A percentile compares a stretch with the other conserved stretches of the same genome.
These are phyloP conservation scores for Fistulina hepatica DNA, from an alignment of 1,284 basidiomycete species.

Conservation along the genomic window DNA sequence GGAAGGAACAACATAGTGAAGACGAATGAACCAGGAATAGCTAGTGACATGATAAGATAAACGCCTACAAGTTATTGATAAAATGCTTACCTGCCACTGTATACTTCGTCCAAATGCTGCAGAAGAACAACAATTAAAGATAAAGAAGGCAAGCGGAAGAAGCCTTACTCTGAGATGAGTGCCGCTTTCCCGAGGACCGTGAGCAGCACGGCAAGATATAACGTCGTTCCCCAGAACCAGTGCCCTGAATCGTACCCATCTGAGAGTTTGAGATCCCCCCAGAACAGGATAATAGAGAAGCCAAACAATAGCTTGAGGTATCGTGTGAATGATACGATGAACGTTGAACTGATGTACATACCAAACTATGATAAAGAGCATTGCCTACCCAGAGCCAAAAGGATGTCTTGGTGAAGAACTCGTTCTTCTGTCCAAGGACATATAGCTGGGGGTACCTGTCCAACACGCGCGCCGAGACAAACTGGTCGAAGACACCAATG, in stretches of 20 bases:
- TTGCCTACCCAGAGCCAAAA: slow-evolving; percentile 97
- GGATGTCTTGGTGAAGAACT: slow-evolving; percentile 82
- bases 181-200: slow-evolving; percentile 98
- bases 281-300: slow-evolving; percentile 85
- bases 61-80: background rate
- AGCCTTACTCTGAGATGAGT: slow-evolving; percentile 86
- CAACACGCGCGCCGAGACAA: slow-evolving; percentile 91
- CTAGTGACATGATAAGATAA: slow-evolving; percentile 28
- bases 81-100: slow-evolving; percentile 70
- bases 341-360: slow-evolving; percentile 21
- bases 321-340: slow-evolving; percentile 1
- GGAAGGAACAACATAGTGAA: slow-evolving; percentile 95
- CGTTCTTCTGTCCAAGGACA: slow-evolving; percentile 83
- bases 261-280: slow-evolving; percentile 77
- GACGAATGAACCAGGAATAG: slow-evolving; percentile 92
- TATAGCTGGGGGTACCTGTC: slow-evolving; percentile 98
- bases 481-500: slow-evolving; percentile 96
- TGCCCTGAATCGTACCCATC: slow-evolving; percentile 81
- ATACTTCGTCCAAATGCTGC: slow-evolving; percentile 97
- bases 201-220: slow-evolving; percentile 87
- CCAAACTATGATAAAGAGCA: slow-evolving; percentile 88
- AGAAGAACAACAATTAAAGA: slow-evolving; percentile 10
- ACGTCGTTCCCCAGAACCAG: slow-evolving; percentile 97
- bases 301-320: slow-evolving; percentile 64
- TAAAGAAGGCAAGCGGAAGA: slow-evolving; percentile 1